Evolutionary conservation across 2,329 filamentous ascomycete species (phyloP).

Genomic region (Canariomyces notabilis): DNA sequence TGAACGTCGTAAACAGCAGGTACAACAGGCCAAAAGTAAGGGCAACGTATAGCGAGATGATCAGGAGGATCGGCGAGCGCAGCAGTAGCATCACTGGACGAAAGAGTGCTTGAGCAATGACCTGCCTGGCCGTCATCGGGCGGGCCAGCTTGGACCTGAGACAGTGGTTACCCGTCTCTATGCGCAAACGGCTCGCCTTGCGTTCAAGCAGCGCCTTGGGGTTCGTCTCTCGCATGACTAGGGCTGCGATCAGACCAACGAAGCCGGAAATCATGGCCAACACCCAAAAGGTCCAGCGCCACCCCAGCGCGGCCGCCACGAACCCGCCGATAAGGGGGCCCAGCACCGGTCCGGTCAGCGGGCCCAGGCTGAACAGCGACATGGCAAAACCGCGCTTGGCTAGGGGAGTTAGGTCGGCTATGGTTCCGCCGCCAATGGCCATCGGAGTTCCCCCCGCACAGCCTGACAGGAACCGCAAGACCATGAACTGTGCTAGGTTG

Average conservation of each 20-base stretch:
- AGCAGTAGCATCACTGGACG: slow-evolving; percentile 35
- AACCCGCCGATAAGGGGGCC: slow-evolving; percentile 1
- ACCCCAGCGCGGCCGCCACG: neutral
- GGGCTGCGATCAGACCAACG: neutral
- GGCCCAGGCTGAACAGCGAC: neutral
- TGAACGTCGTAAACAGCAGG: slow-evolving; percentile 34
- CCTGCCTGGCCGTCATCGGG: slow-evolving; percentile 8
- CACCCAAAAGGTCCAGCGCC: slow-evolving; percentile 7
- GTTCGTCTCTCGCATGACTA: neutral
- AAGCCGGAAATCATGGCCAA: neutral
- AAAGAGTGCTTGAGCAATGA: slow-evolving; percentile 39
- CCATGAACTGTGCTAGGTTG: slow-evolving; percentile 42
- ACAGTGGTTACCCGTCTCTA: slow-evolving; percentile 19
- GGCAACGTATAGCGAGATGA: slow-evolving; percentile 36
- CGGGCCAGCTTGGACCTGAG: slow-evolving; percentile 29
- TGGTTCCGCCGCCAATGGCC: slow-evolving; percentile 4
- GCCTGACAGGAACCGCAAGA: slow-evolving; percentile 36
- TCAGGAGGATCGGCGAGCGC: slow-evolving; percentile 46
- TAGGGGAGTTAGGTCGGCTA: neutral
- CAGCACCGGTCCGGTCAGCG: neutral
- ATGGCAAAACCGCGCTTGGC: neutral
- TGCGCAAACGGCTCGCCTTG: neutral
- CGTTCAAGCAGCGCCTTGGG: neutral
- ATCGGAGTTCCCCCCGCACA: slow-evolving; percentile 4
- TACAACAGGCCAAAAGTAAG: slow-evolving; percentile 18